A percentile compares a stretch with the other conserved stretches of the same genome.
Evolutionary conservation across 495 filamentous ascomycete genomes (phyloP).

Genomic region (Aspergillus bertholletiae): DNA sequence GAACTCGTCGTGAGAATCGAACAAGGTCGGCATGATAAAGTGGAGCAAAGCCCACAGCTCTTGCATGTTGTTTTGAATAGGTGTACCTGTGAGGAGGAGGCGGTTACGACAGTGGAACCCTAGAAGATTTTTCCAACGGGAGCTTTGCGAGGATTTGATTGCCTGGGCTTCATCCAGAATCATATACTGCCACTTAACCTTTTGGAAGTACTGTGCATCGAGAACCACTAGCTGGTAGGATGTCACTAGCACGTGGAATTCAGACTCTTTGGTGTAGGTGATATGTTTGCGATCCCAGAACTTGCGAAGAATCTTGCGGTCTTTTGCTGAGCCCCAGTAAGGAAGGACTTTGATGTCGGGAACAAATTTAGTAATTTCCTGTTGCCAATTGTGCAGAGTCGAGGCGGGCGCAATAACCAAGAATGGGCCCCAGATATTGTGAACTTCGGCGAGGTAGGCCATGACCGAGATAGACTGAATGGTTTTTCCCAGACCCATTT

Average conservation of each 20-base stretch:
- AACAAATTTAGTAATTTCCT: constrained; percentile 93
- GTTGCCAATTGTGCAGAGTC: constrained; percentile 98
- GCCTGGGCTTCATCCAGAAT: constrained; percentile 97
- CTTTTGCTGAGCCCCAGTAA: constrained; percentile 93
- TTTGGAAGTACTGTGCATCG: constrained; percentile 95
- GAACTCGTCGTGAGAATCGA: constrained; percentile 98
- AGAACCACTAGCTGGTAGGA: constrained; percentile 97
- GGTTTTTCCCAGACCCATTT: constrained; percentile 99
- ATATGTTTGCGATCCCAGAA: constrained; percentile 99
- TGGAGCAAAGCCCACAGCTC: constrained; percentile 96
- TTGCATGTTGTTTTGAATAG: constrained; percentile 99
- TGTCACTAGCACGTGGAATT: constrained; percentile 94
- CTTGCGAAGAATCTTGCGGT: constrained; percentile 93
- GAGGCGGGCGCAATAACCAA: constrained; percentile 94
- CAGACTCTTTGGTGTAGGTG: constrained; percentile 86
- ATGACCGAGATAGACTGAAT: constrained; percentile 99
- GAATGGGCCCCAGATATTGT: constrained; percentile 99
- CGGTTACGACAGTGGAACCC: constrained; percentile 96
- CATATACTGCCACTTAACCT: constrained; percentile 99
- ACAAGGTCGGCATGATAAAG: constrained; percentile 98
- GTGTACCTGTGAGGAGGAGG: constrained; percentile 90
- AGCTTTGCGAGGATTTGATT: constrained; percentile 96
- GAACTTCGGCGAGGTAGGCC: constrained; percentile 94
- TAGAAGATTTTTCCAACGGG: constrained; percentile 91
- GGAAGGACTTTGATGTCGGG: constrained; percentile 90